Evolutionary conservation across 805 yeast species (phyloP).

Genomic region (Teunomyces gatunensis): DNA sequence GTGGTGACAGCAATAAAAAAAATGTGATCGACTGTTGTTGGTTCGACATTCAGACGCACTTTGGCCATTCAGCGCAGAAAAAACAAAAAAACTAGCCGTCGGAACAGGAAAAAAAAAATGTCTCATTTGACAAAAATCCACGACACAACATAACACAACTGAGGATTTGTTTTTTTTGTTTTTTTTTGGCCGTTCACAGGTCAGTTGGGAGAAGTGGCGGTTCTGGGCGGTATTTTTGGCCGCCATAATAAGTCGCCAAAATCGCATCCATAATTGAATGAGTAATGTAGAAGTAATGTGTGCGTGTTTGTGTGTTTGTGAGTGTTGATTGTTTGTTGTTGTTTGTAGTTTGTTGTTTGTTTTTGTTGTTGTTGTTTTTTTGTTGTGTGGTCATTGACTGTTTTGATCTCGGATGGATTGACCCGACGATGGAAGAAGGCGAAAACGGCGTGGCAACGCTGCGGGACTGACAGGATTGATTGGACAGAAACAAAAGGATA

Average conservation of each 20-base stretch:
- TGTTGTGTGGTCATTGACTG: neutral
- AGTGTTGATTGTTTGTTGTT: no score
- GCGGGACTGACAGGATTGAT: neutral
- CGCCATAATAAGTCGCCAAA: neutral
- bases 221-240: neutral
- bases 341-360: neutral
- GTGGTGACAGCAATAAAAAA: slow-evolving; percentile 6
- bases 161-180: no score
- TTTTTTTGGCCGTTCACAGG: neutral
- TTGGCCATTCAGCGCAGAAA: slow-evolving; percentile 1
- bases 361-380: no score
- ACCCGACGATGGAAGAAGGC: neutral
- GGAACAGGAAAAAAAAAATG: slow-evolving; percentile 2
- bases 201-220: neutral
- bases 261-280: neutral
- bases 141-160: neutral
- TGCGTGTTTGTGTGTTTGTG: neutral
- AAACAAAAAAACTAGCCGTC: neutral
- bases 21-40: slow-evolving; percentile 5
- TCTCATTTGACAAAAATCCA: neutral
- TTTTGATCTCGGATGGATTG: neutral
- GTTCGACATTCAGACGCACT: slow-evolving; percentile 3
- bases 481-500: neutral
- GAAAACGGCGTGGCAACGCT: neutral
- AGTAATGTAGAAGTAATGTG: neutral